Conservation (phyloP, 2,329 filamentous ascomycete genomes). For the Calonectria hawksworthii region DNA sequence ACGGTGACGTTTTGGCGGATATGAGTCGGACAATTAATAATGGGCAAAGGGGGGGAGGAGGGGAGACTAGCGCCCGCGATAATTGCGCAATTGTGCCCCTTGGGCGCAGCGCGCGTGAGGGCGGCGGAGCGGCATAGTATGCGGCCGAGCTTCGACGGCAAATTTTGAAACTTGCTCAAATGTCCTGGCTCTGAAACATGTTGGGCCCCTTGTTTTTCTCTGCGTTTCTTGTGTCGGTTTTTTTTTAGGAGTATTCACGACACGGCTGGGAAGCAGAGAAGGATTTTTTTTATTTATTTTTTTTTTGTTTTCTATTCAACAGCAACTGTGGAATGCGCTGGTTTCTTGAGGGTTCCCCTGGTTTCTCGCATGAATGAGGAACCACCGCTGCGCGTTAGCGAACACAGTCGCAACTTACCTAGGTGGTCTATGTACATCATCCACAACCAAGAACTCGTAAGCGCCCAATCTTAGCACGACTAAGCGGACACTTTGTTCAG, state of each 20-base stretch:
- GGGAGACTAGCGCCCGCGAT: constrained; percentile 36
- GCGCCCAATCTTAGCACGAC: background rate
- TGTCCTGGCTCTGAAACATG: constrained; percentile 36
- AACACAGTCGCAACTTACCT: background rate
- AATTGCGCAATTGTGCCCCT: constrained; percentile 44
- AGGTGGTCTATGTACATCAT: background rate
- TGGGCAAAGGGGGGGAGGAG: constrained; percentile 24
- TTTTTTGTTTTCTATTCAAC: no score
- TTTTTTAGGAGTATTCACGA: background rate
- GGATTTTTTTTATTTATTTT: background rate
- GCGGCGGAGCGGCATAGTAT: constrained; percentile 15
- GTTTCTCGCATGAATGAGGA: background rate
- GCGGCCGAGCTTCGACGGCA: constrained; percentile 4
- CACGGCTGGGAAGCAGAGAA: background rate
- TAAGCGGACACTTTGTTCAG: background rate
- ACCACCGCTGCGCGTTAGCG: background rate
- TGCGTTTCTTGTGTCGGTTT: background rate
- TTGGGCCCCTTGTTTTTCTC: constrained; percentile 31
- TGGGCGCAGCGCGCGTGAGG: background rate
- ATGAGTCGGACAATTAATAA: constrained; percentile 42
- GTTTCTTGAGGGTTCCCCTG: background rate
- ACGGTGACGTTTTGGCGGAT: constrained; percentile 33
- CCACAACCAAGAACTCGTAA: background rate
- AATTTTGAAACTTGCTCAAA: constrained; percentile 45
- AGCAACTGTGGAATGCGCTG: background rate